Evolutionary conservation across 2,329 filamentous ascomycete species (phyloP).

Genomic region (Clarireedia monteithiana): DNA sequence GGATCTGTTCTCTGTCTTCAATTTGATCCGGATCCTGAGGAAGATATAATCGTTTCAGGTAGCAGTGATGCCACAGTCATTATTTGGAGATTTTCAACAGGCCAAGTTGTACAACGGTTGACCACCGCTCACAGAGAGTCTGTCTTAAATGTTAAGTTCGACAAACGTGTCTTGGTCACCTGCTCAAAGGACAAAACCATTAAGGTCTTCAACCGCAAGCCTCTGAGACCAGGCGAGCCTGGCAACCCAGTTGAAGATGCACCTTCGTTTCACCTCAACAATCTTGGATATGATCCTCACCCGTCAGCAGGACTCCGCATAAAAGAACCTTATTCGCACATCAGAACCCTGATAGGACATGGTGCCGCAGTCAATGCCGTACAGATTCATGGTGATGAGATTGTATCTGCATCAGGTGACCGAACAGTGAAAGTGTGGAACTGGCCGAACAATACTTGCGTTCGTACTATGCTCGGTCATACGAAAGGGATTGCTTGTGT

Average conservation of each 20-base stretch:
- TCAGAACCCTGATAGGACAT: slow-evolving; percentile 77
- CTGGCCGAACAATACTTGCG: slow-evolving; percentile 69
- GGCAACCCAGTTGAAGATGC: slow-evolving; percentile 49
- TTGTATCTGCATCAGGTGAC: slow-evolving; percentile 93
- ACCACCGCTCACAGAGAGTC: slow-evolving; percentile 77
- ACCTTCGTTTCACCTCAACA: slow-evolving; percentile 42
- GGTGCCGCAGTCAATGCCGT: slow-evolving; percentile 92
- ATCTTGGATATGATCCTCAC: slow-evolving; percentile 44
- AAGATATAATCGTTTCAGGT: slow-evolving; percentile 91
- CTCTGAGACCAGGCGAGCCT: slow-evolving; percentile 52
- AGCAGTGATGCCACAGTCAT: slow-evolving; percentile 90
- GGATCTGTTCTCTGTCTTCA: slow-evolving; percentile 92
- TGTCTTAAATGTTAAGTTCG: slow-evolving; percentile 87
- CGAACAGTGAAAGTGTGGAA: slow-evolving; percentile 93
- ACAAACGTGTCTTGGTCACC: slow-evolving; percentile 84
- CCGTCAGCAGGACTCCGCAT: slow-evolving; percentile 41
- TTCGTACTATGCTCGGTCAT: slow-evolving; percentile 76
- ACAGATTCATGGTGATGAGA: slow-evolving; percentile 75
- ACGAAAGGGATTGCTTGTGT: slow-evolving; percentile 96
- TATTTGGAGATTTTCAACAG: slow-evolving; percentile 89
- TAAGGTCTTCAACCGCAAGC: slow-evolving; percentile 84
- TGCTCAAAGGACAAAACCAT: slow-evolving; percentile 97
- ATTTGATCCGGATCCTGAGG: slow-evolving; percentile 79
- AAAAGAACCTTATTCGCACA: slow-evolving; percentile 61
- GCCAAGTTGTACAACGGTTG: slow-evolving; percentile 70